These are phyloP conservation scores for Cladosporium oxysporum DNA, from an alignment of 2,329 filamentous ascomycete genomes.

Conservation along the genomic window DNA sequence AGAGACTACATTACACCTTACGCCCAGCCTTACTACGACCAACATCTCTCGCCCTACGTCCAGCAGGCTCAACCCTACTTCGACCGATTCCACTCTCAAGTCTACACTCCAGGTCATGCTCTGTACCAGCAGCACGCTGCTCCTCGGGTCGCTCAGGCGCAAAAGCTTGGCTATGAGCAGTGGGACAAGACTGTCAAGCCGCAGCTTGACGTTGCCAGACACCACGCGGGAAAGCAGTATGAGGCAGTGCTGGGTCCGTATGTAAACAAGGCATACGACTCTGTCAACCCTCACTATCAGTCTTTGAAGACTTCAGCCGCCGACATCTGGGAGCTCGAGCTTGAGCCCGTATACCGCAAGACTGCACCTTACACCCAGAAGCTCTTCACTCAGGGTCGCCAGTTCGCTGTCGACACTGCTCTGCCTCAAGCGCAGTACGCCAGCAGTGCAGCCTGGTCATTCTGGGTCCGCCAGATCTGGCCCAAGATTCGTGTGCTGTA, in stretches of 20 bases:
- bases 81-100: conserved; percentile 55
- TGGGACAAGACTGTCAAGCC: conserved; percentile 82
- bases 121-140: conserved; percentile 70
- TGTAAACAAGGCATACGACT: conserved; percentile 61
- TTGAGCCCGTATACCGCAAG: conserved; percentile 75
- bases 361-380: conserved; percentile 72
- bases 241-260: conserved; percentile 71
- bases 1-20: conserved; percentile 71
- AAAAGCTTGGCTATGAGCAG: conserved; percentile 66
- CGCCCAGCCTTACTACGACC: conserved; percentile 79
- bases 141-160: conserved; percentile 68
- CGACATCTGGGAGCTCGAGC: conserved; percentile 69
- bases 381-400: conserved; percentile 66
- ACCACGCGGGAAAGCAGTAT: conserved; percentile 66
- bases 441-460: conserved; percentile 68
- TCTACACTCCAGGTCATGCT: conserved; percentile 68
- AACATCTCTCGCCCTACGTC: conserved; percentile 82
- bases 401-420: conserved; percentile 68
- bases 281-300: conserved; percentile 71
- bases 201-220: conserved; percentile 66
- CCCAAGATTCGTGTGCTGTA: conserved; percentile 80
- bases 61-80: conserved; percentile 74
- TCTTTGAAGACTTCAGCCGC: conserved; percentile 63
- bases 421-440: conserved; percentile 72
- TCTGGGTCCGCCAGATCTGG: conserved; percentile 77